Evolutionary conservation across 306 rosid species (phyloP).

Genomic region (Cucumis melo): DNA sequence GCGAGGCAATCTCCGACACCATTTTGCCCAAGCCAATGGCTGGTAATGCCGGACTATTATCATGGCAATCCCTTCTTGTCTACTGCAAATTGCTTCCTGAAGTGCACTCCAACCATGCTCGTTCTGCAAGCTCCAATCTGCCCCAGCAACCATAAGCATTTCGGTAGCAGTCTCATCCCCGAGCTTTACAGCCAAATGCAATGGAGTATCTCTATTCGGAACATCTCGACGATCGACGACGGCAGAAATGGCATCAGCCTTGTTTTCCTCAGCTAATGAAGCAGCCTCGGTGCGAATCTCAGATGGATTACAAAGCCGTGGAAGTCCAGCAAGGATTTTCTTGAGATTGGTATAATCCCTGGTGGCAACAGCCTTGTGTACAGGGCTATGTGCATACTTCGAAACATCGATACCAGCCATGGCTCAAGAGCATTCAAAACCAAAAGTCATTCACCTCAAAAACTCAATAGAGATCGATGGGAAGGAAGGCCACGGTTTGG

Average conservation of each 20-base stretch:
- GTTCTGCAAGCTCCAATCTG: constrained; percentile 99
- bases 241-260: constrained; percentile 70
- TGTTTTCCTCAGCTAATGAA: constrained; percentile 71
- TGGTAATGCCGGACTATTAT: constrained; percentile 77
- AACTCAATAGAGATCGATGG: background rate
- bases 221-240: constrained; percentile 84
- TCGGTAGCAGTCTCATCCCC: constrained; percentile 72
- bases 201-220: constrained; percentile 79
- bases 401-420: constrained; percentile 80
- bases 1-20: constrained; percentile 98
- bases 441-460: constrained; percentile 18
- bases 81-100: constrained; percentile 87
- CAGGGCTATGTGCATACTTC: constrained; percentile 74
- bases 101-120: constrained; percentile 99
- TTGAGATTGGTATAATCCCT: constrained; percentile 64
- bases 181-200: constrained; percentile 82
- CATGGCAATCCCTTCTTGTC: constrained; percentile 80
- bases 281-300: constrained; percentile 58
- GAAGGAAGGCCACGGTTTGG: background rate
- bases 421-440: background rate
- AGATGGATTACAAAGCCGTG: constrained; percentile 43
- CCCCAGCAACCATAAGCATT: constrained; percentile 91
- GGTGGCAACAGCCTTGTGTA: constrained; percentile 64
- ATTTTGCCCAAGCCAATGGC: constrained; percentile 98
- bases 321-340: constrained; percentile 52